Evolutionary conservation across 2,329 filamentous ascomycete genomes (phyloP), one percentile per base, ranked within the genome.

Genomic region (Penicillium sp.): DNA sequence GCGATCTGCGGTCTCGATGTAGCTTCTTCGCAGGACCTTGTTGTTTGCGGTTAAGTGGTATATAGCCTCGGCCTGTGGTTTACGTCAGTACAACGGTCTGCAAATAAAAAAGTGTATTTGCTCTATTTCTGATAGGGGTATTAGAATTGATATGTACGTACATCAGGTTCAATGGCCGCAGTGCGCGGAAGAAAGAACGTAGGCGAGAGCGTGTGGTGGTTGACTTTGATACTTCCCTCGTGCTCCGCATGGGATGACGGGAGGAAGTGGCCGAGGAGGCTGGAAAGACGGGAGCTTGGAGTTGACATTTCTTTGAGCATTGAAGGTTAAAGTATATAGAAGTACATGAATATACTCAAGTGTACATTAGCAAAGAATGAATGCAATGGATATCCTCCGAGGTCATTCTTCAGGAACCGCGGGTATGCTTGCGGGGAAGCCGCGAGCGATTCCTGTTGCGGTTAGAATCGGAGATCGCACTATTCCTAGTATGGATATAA

Each of bases 121-220:
- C n/a, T n/a, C n/a, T n/a, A n/a, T n/a, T n/a, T n/a, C n/a, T n/a
- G n/a, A n/a, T n/a, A n/a, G 3, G n/a, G 14, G 8, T 18, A 18
- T 20, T 18, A 14, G 14, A 30, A 43, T 9, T 16, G 62, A 28
- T 3, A 18, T 14, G 12, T 18, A 35, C 75, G 62, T 66, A 84
- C 83, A 67, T 92, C 79, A 5, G 93, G 93, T 74, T 97, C 93
- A 66, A 97, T 94, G 47, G 83, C 80, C 6, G 92, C 92, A 18
- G 93, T 91, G 53, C 93, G 87, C 62, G 90, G 88, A 21, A 96
- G 78, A 71, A 96, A 97, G 72, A 85, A 87, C 2, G 92, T 96
- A 0, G 93, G 93, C 1, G 90, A 92, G 28, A 97, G 83, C 16
- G 87, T 84, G 73, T 77, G 70, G 62, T 75, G 63, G 52, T 74